These are phyloP conservation scores for Conidiobolus incongruus DNA, from an alignment of 371 early-diverging fungal species.

Conservation along the genomic window DNA sequence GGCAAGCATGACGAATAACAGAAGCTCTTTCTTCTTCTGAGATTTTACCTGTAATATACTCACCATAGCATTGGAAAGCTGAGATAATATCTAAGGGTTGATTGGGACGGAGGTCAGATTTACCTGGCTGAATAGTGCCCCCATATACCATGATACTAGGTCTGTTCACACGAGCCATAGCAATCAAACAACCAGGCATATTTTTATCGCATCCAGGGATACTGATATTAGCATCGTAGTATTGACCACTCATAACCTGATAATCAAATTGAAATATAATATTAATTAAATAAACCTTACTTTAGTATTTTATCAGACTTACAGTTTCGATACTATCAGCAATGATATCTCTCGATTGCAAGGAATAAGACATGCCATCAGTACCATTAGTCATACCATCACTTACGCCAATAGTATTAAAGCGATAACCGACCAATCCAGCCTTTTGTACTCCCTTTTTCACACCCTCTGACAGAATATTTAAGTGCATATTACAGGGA, in stretches of 20 bases:
- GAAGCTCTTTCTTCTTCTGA: constrained; percentile 63
- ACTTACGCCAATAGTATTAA: constrained; percentile 92
- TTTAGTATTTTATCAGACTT: too few species aligned
- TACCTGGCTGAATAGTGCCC: constrained; percentile 66
- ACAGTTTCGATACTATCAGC: constrained; percentile 95
- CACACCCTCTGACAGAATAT: constrained; percentile 63
- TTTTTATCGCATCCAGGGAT: constrained; percentile 94
- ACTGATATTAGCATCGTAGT: constrained; percentile 91
- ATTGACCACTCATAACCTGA: constrained; percentile 76
- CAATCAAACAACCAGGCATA: constrained; percentile 94
- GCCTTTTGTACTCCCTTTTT: constrained; percentile 78
- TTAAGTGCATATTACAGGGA: constrained; percentile 97
- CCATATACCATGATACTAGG: constrained; percentile 90
- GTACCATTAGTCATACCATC: constrained; percentile 96
- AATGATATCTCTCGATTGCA: constrained; percentile 91
- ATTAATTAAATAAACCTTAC: too few species aligned
- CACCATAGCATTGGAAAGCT: constrained; percentile 89
- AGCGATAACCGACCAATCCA: constrained; percentile 78
- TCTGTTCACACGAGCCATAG: constrained; percentile 85
- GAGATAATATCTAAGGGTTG: constrained; percentile 70
- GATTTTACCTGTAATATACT: constrained; percentile 70
- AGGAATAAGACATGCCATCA: constrained; percentile 83
- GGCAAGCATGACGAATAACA: constrained; percentile 75
- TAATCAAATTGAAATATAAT: neutral
- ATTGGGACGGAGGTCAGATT: constrained; percentile 32